Percentiles rank a stretch among this genome's conserved stretches.
Evolutionary conservation across 306 rosid genomes (phyloP).

Genomic region (Fragaria iinumae): DNA sequence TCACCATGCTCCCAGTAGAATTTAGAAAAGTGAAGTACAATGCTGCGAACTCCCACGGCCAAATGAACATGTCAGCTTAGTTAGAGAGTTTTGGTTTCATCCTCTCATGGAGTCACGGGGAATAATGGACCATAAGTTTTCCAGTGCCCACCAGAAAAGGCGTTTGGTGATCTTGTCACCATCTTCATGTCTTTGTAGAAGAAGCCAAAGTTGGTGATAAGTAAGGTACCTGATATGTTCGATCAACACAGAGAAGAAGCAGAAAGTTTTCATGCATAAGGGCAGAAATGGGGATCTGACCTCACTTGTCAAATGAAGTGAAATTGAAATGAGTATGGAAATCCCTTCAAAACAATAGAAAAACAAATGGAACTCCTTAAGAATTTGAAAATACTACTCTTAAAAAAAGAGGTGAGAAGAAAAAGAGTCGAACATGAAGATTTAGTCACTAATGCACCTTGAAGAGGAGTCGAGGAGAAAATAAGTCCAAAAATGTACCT

Average conservation of each 20-base stretch:
- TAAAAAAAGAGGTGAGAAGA: too few species aligned
- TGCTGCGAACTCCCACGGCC: neutral
- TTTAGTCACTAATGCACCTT: neutral
- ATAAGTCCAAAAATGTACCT: too few species aligned
- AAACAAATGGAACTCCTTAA: too few species aligned
- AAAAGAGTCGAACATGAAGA: too few species aligned
- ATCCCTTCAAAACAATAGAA: too few species aligned
- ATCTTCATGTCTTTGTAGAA: neutral
- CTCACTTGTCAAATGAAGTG: neutral
- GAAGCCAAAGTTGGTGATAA: slow-evolving; percentile 21
- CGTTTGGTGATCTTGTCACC: slow-evolving; percentile 7
- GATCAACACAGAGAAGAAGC: neutral
- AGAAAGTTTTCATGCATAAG: neutral
- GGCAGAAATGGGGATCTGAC: neutral
- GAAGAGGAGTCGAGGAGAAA: neutral
- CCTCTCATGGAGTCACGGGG: neutral
- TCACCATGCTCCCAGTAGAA: neutral
- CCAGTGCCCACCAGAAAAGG: neutral
- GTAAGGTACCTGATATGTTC: slow-evolving; percentile 10
- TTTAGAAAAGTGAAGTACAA: too few species aligned
- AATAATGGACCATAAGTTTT: neutral
- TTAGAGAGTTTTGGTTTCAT: neutral
- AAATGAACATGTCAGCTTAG: neutral
- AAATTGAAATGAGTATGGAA: neutral
- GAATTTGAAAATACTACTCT: too few species aligned